A percentile compares a stretch with the other conserved stretches of the same genome.
Conservation (phyloP, 805 yeast genomes). For the Torulaspora franciscae region DNA sequence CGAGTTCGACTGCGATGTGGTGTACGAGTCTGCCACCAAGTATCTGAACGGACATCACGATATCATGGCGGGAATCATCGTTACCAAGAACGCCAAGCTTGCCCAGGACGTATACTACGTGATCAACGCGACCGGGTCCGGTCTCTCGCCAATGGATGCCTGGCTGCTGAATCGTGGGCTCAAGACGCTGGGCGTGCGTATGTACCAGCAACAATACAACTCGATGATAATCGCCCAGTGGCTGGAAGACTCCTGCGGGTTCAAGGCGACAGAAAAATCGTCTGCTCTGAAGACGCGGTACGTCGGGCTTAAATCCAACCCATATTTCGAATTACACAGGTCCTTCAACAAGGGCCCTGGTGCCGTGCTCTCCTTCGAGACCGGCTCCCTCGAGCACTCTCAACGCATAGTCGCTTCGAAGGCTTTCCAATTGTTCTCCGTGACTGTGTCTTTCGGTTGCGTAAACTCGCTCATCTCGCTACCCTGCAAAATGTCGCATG, state of each 20-base stretch:
- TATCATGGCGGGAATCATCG: slow-evolving; percentile 91
- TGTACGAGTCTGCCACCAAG: slow-evolving; percentile 91
- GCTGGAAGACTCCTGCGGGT: slow-evolving; percentile 56
- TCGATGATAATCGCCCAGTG: slow-evolving; percentile 71
- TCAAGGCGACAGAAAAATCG: slow-evolving; percentile 29
- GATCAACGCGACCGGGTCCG: slow-evolving; percentile 87
- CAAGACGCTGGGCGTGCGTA: slow-evolving; percentile 79
- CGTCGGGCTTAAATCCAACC: slow-evolving; percentile 79
- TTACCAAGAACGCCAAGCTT: slow-evolving; percentile 56
- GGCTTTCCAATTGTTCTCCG: slow-evolving; percentile 59
- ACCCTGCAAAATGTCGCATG: slow-evolving; percentile 96
- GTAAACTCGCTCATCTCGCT: slow-evolving; percentile 87
- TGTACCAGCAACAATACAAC: slow-evolving; percentile 83
- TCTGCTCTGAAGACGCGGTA: slow-evolving; percentile 55
- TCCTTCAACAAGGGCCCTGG: slow-evolving; percentile 81
- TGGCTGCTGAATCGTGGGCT: slow-evolving; percentile 88
- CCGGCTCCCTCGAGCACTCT: slow-evolving; percentile 63
- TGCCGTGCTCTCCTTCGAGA: slow-evolving; percentile 83
- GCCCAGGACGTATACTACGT: slow-evolving; percentile 69
- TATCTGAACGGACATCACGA: slow-evolving; percentile 94
- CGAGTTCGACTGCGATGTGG: slow-evolving; percentile 83
- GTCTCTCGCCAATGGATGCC: slow-evolving; percentile 85
- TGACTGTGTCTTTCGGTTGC: slow-evolving; percentile 91
- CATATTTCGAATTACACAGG: slow-evolving; percentile 73
- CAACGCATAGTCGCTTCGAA: slow-evolving; percentile 73